phyloP scores from a whole-genome alignment of 1,284 basidiomycete species.

The Pseudomicrostroma phylloplanum region DNA sequence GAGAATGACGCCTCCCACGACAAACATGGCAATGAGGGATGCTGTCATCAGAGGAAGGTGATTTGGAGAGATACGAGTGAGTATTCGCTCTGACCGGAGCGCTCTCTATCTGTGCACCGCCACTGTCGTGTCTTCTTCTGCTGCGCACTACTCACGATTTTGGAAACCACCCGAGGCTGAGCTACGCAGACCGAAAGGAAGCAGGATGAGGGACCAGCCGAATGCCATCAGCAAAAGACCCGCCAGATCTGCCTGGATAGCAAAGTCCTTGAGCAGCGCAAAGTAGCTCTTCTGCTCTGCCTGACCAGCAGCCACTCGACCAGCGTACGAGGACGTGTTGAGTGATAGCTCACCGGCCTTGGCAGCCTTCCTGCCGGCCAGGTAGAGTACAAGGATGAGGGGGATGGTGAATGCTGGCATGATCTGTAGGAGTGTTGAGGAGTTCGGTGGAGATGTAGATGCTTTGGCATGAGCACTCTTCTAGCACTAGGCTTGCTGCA shows the following conservation, averaged over 20 bases:
- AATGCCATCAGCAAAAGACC: neutral
- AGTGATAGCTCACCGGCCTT: neutral
- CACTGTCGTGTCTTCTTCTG: conserved; percentile 27
- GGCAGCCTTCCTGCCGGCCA: neutral
- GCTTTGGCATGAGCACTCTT: no score
- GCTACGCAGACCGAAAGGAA: neutral
- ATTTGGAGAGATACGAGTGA: no score
- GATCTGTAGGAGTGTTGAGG: neutral
- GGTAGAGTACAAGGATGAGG: neutral
- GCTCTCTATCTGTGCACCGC: no score
- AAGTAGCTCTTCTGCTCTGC: neutral
- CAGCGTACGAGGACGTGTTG: neutral
- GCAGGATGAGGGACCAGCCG: neutral
- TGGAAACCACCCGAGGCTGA: neutral
- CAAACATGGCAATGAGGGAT: conserved; percentile 52
- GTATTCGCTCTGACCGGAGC: no score
- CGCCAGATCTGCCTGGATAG: neutral
- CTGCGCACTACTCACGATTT: neutral
- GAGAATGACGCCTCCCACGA: conserved; percentile 51
- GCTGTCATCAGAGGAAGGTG: conserved; percentile 50
- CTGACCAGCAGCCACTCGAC: neutral
- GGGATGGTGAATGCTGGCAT: neutral
- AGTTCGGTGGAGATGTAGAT: no score
- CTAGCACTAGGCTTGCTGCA: no score
- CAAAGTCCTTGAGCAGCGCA: neutral